A percentile compares a stretch with the other conserved stretches of the same genome.
Conservation (phyloP, 2,329 filamentous ascomycete genomes). For the Penicillium sclerotigenum region DNA sequence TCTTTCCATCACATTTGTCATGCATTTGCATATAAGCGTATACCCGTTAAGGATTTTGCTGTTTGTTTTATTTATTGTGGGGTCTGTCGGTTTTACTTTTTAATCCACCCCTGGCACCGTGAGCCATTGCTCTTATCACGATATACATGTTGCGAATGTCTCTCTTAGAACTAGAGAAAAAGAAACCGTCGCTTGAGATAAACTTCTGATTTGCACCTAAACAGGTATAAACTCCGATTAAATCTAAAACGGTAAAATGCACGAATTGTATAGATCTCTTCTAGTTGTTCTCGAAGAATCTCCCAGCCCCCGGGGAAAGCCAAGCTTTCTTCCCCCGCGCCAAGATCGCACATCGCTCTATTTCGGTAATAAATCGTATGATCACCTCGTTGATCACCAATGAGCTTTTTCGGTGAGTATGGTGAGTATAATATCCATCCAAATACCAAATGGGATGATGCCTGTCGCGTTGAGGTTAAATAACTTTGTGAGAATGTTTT, state of each 20-base stretch:
- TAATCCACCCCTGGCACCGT: not conserved
- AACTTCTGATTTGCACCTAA: not conserved
- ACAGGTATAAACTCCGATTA: not conserved
- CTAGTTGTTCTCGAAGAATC: conserved; percentile 1
- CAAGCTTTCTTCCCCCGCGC: conserved; percentile 15
- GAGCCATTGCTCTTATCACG: not conserved
- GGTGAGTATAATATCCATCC: not conserved
- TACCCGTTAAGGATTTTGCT: conserved; percentile 23
- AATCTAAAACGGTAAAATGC: not conserved
- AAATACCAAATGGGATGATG: not conserved
- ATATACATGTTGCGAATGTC: not conserved
- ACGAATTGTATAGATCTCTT: not conserved
- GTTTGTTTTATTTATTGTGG: conserved; percentile 7
- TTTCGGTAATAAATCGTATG: conserved; percentile 16
- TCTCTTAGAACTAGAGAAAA: conserved; percentile 5
- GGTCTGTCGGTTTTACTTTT: not conserved
- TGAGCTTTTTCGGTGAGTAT: conserved; percentile 3
- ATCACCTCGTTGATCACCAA: not conserved
- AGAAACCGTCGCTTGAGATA: not conserved
- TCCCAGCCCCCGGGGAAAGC: conserved; percentile 10
- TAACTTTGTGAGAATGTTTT: conserved; percentile 5
- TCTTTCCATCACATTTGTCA: not conserved
- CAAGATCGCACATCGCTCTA: conserved; percentile 5
- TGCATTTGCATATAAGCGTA: conserved; percentile 31
- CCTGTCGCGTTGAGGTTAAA: conserved; percentile 1